Conservation (phyloP, 495 filamentous ascomycete species). For the Xylaria telfairii region DNA sequence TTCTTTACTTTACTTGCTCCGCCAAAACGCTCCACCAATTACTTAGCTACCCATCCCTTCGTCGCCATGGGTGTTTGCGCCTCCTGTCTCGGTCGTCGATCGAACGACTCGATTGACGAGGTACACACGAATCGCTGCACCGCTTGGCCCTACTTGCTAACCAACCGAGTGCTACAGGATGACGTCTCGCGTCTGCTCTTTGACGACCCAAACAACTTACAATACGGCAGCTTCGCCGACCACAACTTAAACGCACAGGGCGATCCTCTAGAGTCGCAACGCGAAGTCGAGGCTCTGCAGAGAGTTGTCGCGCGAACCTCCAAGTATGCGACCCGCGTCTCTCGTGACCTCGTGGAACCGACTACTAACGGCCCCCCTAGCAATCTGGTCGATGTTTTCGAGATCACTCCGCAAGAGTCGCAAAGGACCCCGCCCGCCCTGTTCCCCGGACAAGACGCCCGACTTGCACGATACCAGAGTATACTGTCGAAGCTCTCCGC, state of each 20-base stretch:
- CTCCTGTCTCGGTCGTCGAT: slow-evolving; percentile 51
- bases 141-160: background rate
- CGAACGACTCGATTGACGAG: slow-evolving; percentile 50
- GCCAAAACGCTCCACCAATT: slow-evolving; percentile 17
- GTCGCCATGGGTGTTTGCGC: slow-evolving; percentile 53
- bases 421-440: slow-evolving; percentile 39
- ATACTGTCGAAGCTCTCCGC: slow-evolving; percentile 57
- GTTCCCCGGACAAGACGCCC: slow-evolving; percentile 52
- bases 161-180: slow-evolving; percentile 41
- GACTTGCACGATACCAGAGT: slow-evolving; percentile 56
- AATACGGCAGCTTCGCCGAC: slow-evolving; percentile 62
- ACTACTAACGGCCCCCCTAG: slow-evolving; percentile 46
- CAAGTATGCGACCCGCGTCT: slow-evolving; percentile 48
- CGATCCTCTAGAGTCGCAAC: slow-evolving; percentile 62
- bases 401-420: slow-evolving; percentile 57
- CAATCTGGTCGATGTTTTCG: slow-evolving; percentile 65
- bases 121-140: slow-evolving; percentile 32
- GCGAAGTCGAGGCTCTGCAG: slow-evolving; percentile 63
- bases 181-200: slow-evolving; percentile 60
- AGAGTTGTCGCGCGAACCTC: slow-evolving; percentile 62
- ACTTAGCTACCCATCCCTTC: background rate
- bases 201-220: slow-evolving; percentile 56
- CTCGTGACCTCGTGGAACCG: background rate
- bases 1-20: slow-evolving; percentile 21
- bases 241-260: slow-evolving; percentile 56